Base-by-base conservation (phyloP, 176 grass and related monocot genomes). In the Rhynchospora pubera region DNA sequence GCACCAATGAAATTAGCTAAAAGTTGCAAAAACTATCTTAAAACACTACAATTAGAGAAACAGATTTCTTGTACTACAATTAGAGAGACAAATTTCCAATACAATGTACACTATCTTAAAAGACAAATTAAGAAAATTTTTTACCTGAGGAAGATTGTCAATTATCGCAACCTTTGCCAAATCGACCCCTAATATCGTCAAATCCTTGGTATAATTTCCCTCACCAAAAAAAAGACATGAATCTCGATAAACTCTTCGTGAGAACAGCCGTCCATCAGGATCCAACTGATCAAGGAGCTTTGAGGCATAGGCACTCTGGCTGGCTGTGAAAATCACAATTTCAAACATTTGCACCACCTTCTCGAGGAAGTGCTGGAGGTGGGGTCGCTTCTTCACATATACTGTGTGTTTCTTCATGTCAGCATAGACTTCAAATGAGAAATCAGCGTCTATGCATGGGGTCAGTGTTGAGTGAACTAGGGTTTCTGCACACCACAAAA, bases 81-180 rank as follows among this genome's bases (percentile, higher is more conserved):
- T n/a, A n/a, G n/a, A n/a, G n/a, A n/a, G n/a, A n/a, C n/a, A n/a
- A n/a, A n/a, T n/a, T n/a, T n/a, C n/a, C n/a, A n/a, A n/a, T n/a
- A n/a, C n/a, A n/a, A n/a, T n/a, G n/a, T n/a, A n/a, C n/a, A n/a
- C n/a, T n/a, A n/a, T n/a, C n/a, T n/a, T n/a, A 56, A 56, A 30
- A 76, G 23, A 32, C 0, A 1, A 60, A 51, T 7, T 2, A 32
- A 56, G 6, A 55, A 78, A 62, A n/a, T 65, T 62, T 10, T 11
- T n/a, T 91, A 99, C 96, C 96, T 95, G 92, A 53, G 96, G 96
- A 82, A 93, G 91, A 90, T 99, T 99, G 82, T 99, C 96, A 79
- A 99, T 82, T 56, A 99, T 99, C 24, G 77, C 91, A 66, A 99
- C 86, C 86, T 95, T 93, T 60, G 96, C 91, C 87, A 99, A 81